phyloP scores from a whole-genome alignment of 257 asterid species.

The Echium plantagineum region DNA sequence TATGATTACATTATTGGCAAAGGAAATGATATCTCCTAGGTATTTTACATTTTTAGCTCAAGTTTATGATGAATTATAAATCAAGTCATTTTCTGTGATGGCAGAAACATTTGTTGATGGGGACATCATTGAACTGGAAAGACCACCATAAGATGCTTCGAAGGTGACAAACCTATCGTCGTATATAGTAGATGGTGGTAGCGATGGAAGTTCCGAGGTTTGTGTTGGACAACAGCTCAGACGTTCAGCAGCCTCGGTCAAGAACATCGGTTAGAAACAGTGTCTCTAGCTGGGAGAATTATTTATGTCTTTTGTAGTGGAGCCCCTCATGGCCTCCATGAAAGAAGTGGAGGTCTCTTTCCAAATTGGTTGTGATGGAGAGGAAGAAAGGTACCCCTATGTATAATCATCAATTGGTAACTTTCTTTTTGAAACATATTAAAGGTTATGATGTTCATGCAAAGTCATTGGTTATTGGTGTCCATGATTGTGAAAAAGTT shows the following conservation, averaged over 20 bases:
- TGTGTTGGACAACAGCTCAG: conserved; percentile 1
- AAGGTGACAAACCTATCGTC: not conserved
- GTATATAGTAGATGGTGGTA: not conserved
- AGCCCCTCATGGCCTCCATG: conserved; percentile 30
- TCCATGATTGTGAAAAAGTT: conserved; percentile 39
- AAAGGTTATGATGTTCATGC: conserved; percentile 28
- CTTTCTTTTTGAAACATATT: conserved; percentile 31
- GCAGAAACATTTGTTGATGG: conserved; percentile 33
- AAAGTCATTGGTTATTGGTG: conserved; percentile 29
- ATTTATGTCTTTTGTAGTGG: conserved; percentile 10
- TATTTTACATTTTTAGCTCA: not conserved
- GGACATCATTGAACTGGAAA: conserved; percentile 13
- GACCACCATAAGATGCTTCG: conserved; percentile 23
- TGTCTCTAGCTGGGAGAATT: conserved; percentile 16
- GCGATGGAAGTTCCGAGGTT: conserved; percentile 4
- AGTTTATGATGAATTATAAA: not conserved
- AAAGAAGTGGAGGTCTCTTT: conserved; percentile 28
- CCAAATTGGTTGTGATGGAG: conserved; percentile 26
- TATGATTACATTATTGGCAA: not conserved
- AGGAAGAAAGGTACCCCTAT: conserved; percentile 15
- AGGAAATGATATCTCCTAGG: not conserved
- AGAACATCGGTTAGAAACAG: not conserved
- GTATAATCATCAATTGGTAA: conserved; percentile 22
- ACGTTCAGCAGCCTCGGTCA: conserved; percentile 4
- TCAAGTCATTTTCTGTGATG: conserved; percentile 12